phyloP scores from a whole-genome alignment of 805 yeast species.

The Ogataea trehalophila region DNA sequence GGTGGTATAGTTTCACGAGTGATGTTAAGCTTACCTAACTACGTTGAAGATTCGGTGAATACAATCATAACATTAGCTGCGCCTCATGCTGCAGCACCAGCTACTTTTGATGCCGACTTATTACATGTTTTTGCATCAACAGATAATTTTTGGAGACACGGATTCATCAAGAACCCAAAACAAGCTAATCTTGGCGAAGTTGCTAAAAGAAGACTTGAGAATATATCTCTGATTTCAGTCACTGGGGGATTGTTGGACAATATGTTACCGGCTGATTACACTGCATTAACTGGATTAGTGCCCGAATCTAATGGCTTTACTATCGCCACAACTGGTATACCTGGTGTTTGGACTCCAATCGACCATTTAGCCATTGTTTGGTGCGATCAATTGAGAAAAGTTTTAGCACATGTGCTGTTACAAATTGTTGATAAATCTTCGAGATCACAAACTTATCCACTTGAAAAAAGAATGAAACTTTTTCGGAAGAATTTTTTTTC shows the following conservation, averaged over 20 bases:
- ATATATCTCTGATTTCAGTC: slow-evolving; percentile 73
- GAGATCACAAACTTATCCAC: slow-evolving; percentile 45
- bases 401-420: slow-evolving; percentile 53
- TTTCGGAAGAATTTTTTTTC: slow-evolving; percentile 44
- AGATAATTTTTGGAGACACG: slow-evolving; percentile 76
- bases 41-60: slow-evolving; percentile 64
- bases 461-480: slow-evolving; percentile 52
- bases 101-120: slow-evolving; percentile 88
- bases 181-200: slow-evolving; percentile 18
- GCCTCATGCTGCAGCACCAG: slow-evolving; percentile 90
- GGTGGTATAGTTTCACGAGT: slow-evolving; percentile 94
- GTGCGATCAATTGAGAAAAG: slow-evolving; percentile 83
- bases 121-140: slow-evolving; percentile 66
- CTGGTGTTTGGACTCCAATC: slow-evolving; percentile 87
- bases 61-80: slow-evolving; percentile 83
- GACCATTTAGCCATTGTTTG: slow-evolving; percentile 95
- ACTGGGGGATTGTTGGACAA: slow-evolving; percentile 84
- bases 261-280: slow-evolving; percentile 85
- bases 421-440: slow-evolving; percentile 49
- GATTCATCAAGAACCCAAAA: slow-evolving; percentile 33
- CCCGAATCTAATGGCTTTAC: slow-evolving; percentile 78
- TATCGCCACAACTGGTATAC: slow-evolving; percentile 79
- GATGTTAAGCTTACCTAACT: slow-evolving; percentile 76
- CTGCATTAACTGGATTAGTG: slow-evolving; percentile 63
- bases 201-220: slow-evolving; percentile 43